Percentiles rank a stretch among this genome's conserved stretches.
Evolutionary conservation across 306 rosid genomes (phyloP).

Genomic region (Pyrus bretschneideri): DNA sequence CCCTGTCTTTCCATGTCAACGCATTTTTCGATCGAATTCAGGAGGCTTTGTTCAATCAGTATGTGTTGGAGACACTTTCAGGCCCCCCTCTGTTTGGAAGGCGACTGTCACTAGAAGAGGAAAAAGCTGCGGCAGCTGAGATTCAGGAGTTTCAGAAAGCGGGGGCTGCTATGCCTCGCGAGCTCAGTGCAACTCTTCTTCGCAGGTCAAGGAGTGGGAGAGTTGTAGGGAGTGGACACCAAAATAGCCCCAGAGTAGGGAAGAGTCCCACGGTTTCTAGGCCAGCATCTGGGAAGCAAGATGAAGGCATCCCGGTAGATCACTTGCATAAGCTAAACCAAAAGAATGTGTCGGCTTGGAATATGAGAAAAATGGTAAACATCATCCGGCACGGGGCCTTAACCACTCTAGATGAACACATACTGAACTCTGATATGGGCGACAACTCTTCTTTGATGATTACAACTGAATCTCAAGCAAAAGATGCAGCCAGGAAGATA

Average conservation of each 20-base stretch:
- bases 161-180: slow-evolving; percentile 16
- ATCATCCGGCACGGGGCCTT: slow-evolving; percentile 17
- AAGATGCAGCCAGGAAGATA: slow-evolving; percentile 31
- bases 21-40: slow-evolving; percentile 27
- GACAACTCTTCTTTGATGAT: slow-evolving; percentile 20
- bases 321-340: slow-evolving; percentile 26
- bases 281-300: slow-evolving; percentile 5
- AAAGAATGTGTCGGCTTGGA: slow-evolving; percentile 41
- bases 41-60: slow-evolving; percentile 35
- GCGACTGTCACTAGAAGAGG: neutral
- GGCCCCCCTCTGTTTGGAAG: slow-evolving; percentile 16
- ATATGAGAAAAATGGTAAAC: slow-evolving; percentile 30
- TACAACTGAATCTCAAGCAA: slow-evolving; percentile 29
- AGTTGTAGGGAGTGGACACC: slow-evolving; percentile 1
- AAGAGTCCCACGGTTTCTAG: slow-evolving; percentile 14
- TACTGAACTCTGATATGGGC: slow-evolving; percentile 8
- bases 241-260: slow-evolving; percentile 4
- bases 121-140: slow-evolving; percentile 6
- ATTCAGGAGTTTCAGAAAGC: slow-evolving; percentile 17
- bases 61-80: slow-evolving; percentile 27
- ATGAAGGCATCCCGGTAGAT: slow-evolving; percentile 24
- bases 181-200: slow-evolving; percentile 14
- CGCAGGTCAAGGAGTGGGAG: slow-evolving; percentile 5
- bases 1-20: slow-evolving; percentile 34
- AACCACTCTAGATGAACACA: slow-evolving; percentile 30